Percentiles rank a stretch among this genome's conserved stretches.
Conservation (phyloP, 352 stramenopile species). For the Pythium utonaiense region DNA sequence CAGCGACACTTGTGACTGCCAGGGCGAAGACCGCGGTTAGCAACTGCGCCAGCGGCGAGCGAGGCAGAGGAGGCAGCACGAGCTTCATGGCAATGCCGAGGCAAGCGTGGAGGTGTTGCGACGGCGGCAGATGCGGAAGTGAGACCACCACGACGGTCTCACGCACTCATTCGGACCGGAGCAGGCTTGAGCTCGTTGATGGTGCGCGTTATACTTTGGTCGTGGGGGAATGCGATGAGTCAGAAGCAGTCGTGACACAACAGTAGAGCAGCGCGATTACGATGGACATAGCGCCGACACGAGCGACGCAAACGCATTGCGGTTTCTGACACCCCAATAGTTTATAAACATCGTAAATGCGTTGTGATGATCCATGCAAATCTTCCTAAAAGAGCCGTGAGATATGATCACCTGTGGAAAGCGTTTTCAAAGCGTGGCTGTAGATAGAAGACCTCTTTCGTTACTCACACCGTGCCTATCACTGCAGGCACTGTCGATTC, state of each 20-base stretch:
- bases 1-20: background rate
- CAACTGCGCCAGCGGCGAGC: constrained; percentile 3
- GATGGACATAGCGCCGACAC: background rate
- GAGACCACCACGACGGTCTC: background rate
- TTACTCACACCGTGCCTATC: too few relatives aligned
- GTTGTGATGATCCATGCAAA: too few relatives aligned
- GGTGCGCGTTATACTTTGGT: too few relatives aligned
- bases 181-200: background rate
- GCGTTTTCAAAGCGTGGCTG: too few relatives aligned
- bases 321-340: background rate
- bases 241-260: background rate
- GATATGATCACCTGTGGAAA: too few relatives aligned
- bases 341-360: too few relatives aligned
- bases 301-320: background rate
- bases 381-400: too few relatives aligned
- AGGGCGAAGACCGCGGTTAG: background rate
- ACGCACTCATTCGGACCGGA: too few relatives aligned
- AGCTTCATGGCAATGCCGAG: background rate
- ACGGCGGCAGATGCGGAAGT: background rate
- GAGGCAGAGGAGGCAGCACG: background rate
- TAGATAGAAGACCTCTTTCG: too few relatives aligned
- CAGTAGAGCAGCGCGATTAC: background rate
- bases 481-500: too few relatives aligned
- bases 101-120: too few relatives aligned
- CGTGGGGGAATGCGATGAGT: constrained; percentile 11